Base-by-base conservation (phyloP, 1,139 yeast genomes). In the Diutina sp. region DNA sequence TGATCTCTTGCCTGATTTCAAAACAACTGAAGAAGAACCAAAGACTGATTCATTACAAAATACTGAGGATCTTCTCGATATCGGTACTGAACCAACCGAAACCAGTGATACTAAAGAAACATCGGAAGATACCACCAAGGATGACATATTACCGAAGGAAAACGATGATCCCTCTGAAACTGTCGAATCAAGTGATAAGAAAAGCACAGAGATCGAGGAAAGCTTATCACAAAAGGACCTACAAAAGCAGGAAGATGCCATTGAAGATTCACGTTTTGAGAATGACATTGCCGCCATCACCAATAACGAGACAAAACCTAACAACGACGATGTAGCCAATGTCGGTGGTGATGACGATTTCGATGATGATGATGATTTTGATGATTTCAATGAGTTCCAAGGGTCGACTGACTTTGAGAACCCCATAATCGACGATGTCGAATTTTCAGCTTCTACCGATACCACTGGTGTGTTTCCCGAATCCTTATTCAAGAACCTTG, bases 331-430 rank as follows among this genome's bases (percentile, higher is more conserved):
- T 2, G 21, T 9, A 1, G n/a, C 1, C 38, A 21, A 29, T 7
- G 5, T 1, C 21, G 46, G 6, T 21, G 21, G 7, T 25, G 54
- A 50, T 50, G 64, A 59, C 6, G 65, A 58, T 16, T 50, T 50
- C 18, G 53, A 50, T 18, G 66, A 66, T 56, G 66, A 66, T 38
- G 69, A 69, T 6, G 66, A 66, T 8, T 67, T 77, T 63, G 78
- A 77, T 56, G 76, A 75, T 58, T 68, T 73, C 53, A 74, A 72
- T 16, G 72, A 68, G n/a, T 35, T 62, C 64, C 56, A 67, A 61
- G 55, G 65, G 59, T 54, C 58, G 62, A 54, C 55, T 6, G 57
- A 54, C 2, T 41, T 52, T 30, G 50, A 51, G 38, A 21, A 41
- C 14, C 18, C 11, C n/a, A 45, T 29, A 9, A 11, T 11, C 4